Base-by-base conservation (phyloP, 768 basidiomycete genomes). In the Tulasnella sp. region DNA sequence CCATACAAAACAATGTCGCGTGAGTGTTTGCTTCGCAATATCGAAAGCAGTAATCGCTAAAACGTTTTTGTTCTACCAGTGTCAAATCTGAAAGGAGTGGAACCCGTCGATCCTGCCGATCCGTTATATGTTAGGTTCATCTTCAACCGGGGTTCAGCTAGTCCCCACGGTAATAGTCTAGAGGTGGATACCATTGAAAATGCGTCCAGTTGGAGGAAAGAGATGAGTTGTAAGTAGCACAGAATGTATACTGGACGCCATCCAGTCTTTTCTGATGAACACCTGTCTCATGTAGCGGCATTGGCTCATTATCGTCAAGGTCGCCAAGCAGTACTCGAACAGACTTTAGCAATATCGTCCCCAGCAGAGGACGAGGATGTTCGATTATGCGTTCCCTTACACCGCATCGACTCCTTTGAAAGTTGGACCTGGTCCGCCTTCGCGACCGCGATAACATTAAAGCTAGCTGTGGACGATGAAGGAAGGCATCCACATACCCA, bases 151-250 rank as follows among this genome's bases (percentile, higher is more conserved):
- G 64, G 65, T 25, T 62, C 64, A 2, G 15, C 58, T 62, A 22
- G 56, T 21, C 19, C 65, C 67, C 43, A 67, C 69, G 53, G 67
- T 60, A 53, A 71, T 72, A 38, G 34, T 15, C 66, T 71, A 19
- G 80, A 80, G 63, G 78, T 81, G 53, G 83, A 82, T 63, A 84
- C 81, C 0, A 72, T 75, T 60, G 82, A 80, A 64, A 73, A 78
- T 11, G 73, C 78, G 5, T 63, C 69, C 29, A 75, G 74, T 15
- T 81, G 80, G 79, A 69, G 74, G 41, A 69, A 71, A 52, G 80
- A 81, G 62, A 27, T 82, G 2, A 67, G 67, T 44, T 76, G 78
- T 73, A 53, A 22, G 68, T 38, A n/a, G n/a, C n/a, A n/a, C n/a
- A n/a, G n/a, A n/a, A n/a, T n/a, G n/a, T n/a, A n/a, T n/a, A n/a